A percentile compares a stretch with the other conserved stretches of the same genome.
phyloP scores from a whole-genome alignment of 116 monocot species.

The Trichopus zeylanicus region DNA sequence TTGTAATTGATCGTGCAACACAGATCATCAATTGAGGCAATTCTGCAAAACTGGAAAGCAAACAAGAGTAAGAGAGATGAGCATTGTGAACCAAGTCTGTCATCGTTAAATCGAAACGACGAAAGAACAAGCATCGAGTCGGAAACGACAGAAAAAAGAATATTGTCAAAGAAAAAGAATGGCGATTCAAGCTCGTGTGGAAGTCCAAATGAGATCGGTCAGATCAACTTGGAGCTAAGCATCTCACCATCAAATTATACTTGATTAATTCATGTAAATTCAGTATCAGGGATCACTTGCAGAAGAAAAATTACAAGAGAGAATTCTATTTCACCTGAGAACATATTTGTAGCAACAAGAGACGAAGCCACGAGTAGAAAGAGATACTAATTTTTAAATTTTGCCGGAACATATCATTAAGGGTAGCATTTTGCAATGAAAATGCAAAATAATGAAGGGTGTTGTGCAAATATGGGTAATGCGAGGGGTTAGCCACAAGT shows the following conservation, averaged over 20 bases:
- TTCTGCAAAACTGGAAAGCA: not conserved
- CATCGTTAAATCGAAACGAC: not conserved
- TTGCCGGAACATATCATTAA: no score
- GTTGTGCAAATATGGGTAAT: no score
- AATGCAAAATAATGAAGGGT: no score
- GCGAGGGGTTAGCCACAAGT: no score
- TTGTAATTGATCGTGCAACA: not conserved
- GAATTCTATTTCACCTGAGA: no score
- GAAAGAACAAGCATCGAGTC: constrained; percentile 3
- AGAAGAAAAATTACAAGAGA: not conserved
- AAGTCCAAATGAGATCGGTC: not conserved
- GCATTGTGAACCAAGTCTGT: constrained; percentile 9
- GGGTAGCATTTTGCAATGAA: no score
- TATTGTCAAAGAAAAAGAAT: not conserved
- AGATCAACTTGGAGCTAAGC: constrained; percentile 10
- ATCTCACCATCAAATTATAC: constrained; percentile 1
- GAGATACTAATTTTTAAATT: no score
- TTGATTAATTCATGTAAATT: not conserved
- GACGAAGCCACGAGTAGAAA: no score
- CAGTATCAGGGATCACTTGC: not conserved
- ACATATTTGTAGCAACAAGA: no score
- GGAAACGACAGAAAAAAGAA: not conserved
- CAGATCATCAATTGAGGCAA: constrained; percentile 2
- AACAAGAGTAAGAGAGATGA: not conserved
- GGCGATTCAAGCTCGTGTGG: not conserved